phyloP scores from a whole-genome alignment of 1,284 basidiomycete species.

The Phenoliferia sp. region DNA sequence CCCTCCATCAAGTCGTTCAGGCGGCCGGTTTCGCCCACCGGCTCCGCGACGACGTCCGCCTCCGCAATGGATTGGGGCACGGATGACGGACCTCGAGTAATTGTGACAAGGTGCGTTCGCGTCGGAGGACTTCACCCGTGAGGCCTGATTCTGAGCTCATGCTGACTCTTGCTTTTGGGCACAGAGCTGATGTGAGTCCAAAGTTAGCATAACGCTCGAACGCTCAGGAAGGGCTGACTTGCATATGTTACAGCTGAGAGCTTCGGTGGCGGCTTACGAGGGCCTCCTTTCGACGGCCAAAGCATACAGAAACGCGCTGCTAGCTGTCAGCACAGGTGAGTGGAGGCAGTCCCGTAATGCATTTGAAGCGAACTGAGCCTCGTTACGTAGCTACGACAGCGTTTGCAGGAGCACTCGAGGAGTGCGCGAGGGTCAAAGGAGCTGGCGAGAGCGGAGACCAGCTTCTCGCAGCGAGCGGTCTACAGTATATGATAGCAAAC shows the following conservation, averaged over 20 bases:
- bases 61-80: constrained; percentile 2
- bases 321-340: constrained; percentile 21
- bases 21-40: background rate
- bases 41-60: constrained; percentile 3
- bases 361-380: too few relatives aligned
- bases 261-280: constrained; percentile 30
- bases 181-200: constrained; percentile 20
- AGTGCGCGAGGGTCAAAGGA: constrained; percentile 36
- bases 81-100: constrained; percentile 11
- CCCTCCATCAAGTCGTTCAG: background rate
- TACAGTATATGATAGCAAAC: constrained; percentile 36
- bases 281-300: constrained; percentile 30
- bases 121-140: background rate
- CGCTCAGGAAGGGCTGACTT: background rate
- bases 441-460: constrained; percentile 31
- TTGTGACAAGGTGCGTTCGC: constrained; percentile 17
- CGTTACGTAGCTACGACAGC: constrained; percentile 22
- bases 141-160: too few relatives aligned
- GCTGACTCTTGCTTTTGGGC: background rate
- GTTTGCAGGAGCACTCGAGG: constrained; percentile 28
- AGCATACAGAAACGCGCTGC: constrained; percentile 31
- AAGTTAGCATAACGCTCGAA: too few relatives aligned
- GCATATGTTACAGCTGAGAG: constrained; percentile 17
- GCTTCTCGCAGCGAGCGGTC: constrained; percentile 32
- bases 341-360: background rate